phyloP scores from a whole-genome alignment of 1,284 basidiomycete genomes.

The Pyrrhoderma noxium region DNA sequence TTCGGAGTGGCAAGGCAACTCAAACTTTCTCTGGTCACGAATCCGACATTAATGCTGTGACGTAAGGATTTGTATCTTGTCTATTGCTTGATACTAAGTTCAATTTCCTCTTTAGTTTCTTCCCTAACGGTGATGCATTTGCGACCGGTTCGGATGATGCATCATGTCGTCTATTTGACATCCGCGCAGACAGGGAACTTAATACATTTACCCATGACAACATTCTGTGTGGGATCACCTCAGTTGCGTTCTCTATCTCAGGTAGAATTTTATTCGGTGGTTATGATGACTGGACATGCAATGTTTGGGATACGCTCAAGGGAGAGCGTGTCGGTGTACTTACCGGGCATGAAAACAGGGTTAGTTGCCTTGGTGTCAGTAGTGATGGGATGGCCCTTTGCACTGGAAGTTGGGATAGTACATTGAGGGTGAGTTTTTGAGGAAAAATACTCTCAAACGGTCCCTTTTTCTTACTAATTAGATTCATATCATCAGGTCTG shows the following conservation, averaged over 20 bases:
- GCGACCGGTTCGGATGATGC: constrained; percentile 99
- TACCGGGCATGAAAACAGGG: constrained; percentile 96
- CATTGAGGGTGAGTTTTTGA: constrained; percentile 70
- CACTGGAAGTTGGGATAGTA: constrained; percentile 97
- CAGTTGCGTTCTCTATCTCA: constrained; percentile 95
- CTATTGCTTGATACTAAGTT: constrained; percentile 4
- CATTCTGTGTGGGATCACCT: constrained; percentile 97
- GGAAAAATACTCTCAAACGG: background rate
- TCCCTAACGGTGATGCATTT: constrained; percentile 98
- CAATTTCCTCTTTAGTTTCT: constrained; percentile 71
- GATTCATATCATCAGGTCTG: constrained; percentile 31
- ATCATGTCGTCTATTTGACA: constrained; percentile 95
- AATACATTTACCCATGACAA: constrained; percentile 98
- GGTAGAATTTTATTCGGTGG: constrained; percentile 97
- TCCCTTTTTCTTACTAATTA: background rate
- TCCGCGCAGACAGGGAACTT: constrained; percentile 93
- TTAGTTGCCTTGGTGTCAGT: constrained; percentile 93
- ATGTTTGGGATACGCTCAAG: constrained; percentile 98
- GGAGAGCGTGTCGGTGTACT: constrained; percentile 96
- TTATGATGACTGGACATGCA: constrained; percentile 99
- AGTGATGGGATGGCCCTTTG: constrained; percentile 96
- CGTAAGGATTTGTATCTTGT: constrained; percentile 62
- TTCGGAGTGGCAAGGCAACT: constrained; percentile 91
- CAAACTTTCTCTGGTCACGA: constrained; percentile 99
- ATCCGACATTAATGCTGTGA: constrained; percentile 98